Conservation (phyloP, 2,329 filamentous ascomycete species). For the Elsinoe batatas region DNA sequence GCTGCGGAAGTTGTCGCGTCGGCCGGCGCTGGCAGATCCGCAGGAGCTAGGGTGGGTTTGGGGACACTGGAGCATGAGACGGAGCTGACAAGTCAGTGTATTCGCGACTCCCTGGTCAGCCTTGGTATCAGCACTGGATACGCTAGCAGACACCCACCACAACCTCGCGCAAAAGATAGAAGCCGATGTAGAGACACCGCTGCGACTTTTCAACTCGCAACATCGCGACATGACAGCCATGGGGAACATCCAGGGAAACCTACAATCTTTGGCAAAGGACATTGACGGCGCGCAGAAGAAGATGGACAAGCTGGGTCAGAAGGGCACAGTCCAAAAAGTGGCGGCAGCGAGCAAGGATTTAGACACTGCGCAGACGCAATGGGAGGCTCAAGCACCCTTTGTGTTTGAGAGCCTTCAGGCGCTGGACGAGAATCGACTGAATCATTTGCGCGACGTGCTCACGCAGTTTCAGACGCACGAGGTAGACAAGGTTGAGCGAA, state of each 20-base stretch:
- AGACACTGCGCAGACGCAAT: conserved; percentile 71
- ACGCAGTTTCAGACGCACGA: conserved; percentile 93
- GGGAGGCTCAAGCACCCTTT: conserved; percentile 90
- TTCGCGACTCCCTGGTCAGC: conserved; percentile 87
- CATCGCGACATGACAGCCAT: conserved; percentile 72
- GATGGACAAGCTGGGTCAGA: conserved; percentile 71
- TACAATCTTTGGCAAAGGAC: conserved; percentile 71
- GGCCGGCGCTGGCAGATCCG: conserved; percentile 61
- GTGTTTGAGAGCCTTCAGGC: conserved; percentile 90
- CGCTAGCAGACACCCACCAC: conserved; percentile 74
- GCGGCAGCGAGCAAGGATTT: conserved; percentile 63
- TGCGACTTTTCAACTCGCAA: conserved; percentile 63
- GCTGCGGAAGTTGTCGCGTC: conserved; percentile 68
- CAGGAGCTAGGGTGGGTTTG: conserved; percentile 73
- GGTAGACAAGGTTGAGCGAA: conserved; percentile 72
- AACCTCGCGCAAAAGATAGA: conserved; percentile 73
- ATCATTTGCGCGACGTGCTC: conserved; percentile 79
- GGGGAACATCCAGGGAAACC: conserved; percentile 69
- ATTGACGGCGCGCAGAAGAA: conserved; percentile 76
- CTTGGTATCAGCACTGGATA: conserved; percentile 68
- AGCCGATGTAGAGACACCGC: conserved; percentile 72
- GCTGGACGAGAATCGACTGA: conserved; percentile 78
- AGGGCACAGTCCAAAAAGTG: conserved; percentile 69
- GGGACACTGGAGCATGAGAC: neutral
- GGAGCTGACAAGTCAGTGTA: conserved; percentile 48